Evolutionary conservation across 73 alveolate genomes (phyloP).

Genomic region (Paramecium octaurelia): DNA sequence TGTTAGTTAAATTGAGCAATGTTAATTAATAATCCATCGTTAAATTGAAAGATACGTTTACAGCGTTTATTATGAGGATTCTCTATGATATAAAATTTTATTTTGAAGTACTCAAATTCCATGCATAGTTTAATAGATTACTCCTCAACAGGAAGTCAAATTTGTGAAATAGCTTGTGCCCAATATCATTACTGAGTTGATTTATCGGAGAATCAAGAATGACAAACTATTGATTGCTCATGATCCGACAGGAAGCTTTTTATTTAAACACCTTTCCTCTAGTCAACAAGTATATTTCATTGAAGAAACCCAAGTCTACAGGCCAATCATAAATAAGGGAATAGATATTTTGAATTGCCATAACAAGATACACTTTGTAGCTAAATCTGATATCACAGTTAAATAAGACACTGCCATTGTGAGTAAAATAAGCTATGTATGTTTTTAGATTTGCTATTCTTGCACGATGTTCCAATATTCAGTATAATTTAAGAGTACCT

Average conservation of each 20-base stretch:
- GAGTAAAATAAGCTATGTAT: background rate
- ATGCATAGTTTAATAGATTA: background rate
- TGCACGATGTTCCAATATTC: background rate
- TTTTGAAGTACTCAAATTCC: background rate
- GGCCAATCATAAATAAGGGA: background rate
- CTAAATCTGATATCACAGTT: background rate
- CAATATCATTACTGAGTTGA: background rate
- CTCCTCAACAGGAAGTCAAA: background rate
- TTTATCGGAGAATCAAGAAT: background rate
- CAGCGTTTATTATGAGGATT: background rate
- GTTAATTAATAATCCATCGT: background rate
- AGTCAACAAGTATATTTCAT: background rate
- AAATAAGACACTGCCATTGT: slow-evolving; percentile 29
- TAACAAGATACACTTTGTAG: background rate
- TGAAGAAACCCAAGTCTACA: background rate
- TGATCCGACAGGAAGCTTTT: slow-evolving; percentile 39
- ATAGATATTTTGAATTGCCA: background rate
- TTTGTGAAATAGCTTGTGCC: background rate
- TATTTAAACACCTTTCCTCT: background rate
- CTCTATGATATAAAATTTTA: background rate
- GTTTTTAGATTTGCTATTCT: background rate
- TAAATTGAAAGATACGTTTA: background rate
- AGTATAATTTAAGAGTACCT: background rate
- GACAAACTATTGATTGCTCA: slow-evolving; percentile 1
- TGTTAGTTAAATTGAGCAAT: background rate